A percentile compares a stretch with the other conserved stretches of the same genome.
Evolutionary conservation across 2,329 filamentous ascomycete species (phyloP).

Genomic region (Phyllosticta paracitricarpa): DNA sequence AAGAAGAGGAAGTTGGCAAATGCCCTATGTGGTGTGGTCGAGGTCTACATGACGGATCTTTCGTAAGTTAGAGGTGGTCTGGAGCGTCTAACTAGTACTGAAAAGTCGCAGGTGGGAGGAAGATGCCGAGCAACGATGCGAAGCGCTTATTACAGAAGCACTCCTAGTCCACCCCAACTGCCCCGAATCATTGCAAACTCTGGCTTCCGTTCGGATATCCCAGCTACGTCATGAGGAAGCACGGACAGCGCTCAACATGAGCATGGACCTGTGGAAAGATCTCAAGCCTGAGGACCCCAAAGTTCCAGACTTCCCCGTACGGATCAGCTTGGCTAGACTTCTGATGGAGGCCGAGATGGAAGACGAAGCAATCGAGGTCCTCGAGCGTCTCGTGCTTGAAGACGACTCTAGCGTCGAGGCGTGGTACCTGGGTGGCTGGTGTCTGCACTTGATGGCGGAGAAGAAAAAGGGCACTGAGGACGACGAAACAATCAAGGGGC

Average conservation of each 20-base stretch:
- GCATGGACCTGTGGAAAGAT: slow-evolving; percentile 74
- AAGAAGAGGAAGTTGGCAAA: slow-evolving; percentile 76
- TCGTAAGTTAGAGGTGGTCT: slow-evolving; percentile 47
- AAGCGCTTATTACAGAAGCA: slow-evolving; percentile 81
- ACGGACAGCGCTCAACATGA: slow-evolving; percentile 63
- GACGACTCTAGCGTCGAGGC: slow-evolving; percentile 92
- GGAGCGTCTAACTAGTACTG: not conserved
- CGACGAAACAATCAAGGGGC: slow-evolving; percentile 44
- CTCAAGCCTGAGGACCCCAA: slow-evolving; percentile 59
- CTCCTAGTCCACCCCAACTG: slow-evolving; percentile 71
- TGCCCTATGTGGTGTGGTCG: slow-evolving; percentile 85
- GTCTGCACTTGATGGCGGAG: slow-evolving; percentile 67
- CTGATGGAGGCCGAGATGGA: slow-evolving; percentile 87
- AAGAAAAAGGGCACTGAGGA: slow-evolving; percentile 44
- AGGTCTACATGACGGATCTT: slow-evolving; percentile 98
- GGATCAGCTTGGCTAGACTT: slow-evolving; percentile 73
- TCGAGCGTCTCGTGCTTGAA: slow-evolving; percentile 74
- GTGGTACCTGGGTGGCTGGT: slow-evolving; percentile 96
- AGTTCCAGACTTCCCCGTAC: slow-evolving; percentile 76
- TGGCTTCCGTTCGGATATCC: slow-evolving; percentile 88
- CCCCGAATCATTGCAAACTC: slow-evolving; percentile 86
- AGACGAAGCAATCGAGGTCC: slow-evolving; percentile 70
- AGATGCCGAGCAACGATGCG: slow-evolving; percentile 81
- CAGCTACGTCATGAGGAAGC: slow-evolving; percentile 75
- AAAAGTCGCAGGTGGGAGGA: slow-evolving; percentile 53